Percentiles rank a stretch among this genome's conserved stretches.
phyloP scores from a whole-genome alignment of 139 green algal genomes.

The Monoraphidium neglectum region DNA sequence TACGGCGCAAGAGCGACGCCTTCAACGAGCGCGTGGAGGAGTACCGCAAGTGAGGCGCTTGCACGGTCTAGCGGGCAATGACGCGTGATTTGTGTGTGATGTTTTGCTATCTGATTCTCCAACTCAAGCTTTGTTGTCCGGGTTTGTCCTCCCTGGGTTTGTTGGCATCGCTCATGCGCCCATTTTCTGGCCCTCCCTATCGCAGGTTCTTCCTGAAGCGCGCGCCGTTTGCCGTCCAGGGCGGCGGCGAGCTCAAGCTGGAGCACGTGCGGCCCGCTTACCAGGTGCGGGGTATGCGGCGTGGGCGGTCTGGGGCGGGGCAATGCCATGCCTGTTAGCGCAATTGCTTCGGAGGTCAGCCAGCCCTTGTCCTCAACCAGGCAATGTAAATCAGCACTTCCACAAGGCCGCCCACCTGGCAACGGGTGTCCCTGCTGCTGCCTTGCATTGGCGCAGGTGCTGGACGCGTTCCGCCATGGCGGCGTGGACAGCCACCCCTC shows the following conservation, averaged over 20 bases:
- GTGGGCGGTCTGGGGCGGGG: too few relatives aligned
- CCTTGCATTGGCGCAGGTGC: slow-evolving; percentile 16
- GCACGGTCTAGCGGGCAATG: background rate
- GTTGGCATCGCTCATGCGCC: too few relatives aligned
- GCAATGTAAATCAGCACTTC: too few relatives aligned
- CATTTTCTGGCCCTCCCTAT: too few relatives aligned
- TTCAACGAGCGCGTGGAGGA: slow-evolving; percentile 78
- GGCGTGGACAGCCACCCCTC: slow-evolving; percentile 62
- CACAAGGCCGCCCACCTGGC: too few relatives aligned
- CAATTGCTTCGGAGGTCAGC: background rate
- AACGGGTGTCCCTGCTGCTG: too few relatives aligned
- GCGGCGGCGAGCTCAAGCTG: slow-evolving; percentile 57
- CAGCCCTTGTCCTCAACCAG: too few relatives aligned
- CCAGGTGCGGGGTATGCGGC: background rate
- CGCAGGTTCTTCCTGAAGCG: slow-evolving; percentile 78
- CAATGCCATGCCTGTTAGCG: background rate
- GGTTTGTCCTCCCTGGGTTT: too few relatives aligned
- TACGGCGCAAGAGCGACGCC: slow-evolving; percentile 77
- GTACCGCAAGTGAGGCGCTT: slow-evolving; percentile 58
- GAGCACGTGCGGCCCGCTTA: slow-evolving; percentile 61
- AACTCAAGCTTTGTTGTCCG: too few relatives aligned
- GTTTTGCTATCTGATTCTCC: too few relatives aligned
- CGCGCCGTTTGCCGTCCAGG: slow-evolving; percentile 69
- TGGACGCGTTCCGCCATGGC: slow-evolving; percentile 79
- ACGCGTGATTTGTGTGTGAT: too few relatives aligned